These are phyloP conservation scores for Ustilago tritici DNA, from an alignment of 1,284 basidiomycete species.

Conservation along the genomic window DNA sequence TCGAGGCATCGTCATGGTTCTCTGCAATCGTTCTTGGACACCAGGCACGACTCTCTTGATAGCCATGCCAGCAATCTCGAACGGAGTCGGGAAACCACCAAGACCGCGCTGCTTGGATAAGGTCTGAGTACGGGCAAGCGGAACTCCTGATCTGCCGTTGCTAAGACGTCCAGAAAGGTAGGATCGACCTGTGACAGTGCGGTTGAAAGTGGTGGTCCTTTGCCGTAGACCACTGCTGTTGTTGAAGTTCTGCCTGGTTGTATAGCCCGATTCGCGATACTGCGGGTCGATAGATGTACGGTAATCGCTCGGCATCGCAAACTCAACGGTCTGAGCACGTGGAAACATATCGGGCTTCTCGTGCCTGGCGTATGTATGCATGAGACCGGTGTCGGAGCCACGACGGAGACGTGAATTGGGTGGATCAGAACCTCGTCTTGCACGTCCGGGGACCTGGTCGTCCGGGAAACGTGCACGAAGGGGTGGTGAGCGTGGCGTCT, in stretches of 20 bases:
- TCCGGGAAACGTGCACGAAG: constrained; percentile 44
- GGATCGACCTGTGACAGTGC: constrained; percentile 51
- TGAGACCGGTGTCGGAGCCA: constrained; percentile 49
- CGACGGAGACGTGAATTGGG: constrained; percentile 38
- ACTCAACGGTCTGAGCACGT: constrained; percentile 75
- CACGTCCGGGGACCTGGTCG: constrained; percentile 15
- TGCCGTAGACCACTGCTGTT: constrained; percentile 24
- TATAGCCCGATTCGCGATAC: constrained; percentile 26
- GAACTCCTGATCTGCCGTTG: constrained; percentile 49
- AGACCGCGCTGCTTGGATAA: constrained; percentile 73
- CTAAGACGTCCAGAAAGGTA: constrained; percentile 38
- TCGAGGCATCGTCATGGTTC: constrained; percentile 76
- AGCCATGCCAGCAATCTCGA: constrained; percentile 75
- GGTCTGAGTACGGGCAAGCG: constrained; percentile 70
- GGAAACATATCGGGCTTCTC: constrained; percentile 70
- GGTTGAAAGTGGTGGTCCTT: constrained; percentile 33
- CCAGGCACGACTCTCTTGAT: constrained; percentile 51
- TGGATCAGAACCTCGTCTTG: constrained; percentile 52
- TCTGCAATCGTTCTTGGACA: constrained; percentile 51
- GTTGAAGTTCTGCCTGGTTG: constrained; percentile 16
- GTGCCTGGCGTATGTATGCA: constrained; percentile 13
- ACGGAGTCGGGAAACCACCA: constrained; percentile 90
- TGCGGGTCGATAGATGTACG: constrained; percentile 22
- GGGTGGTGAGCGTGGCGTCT: constrained; percentile 21
- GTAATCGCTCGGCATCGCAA: constrained; percentile 70